A percentile compares a stretch with the other conserved stretches of the same genome.
phyloP scores from a whole-genome alignment of 495 filamentous ascomycete genomes.

The Xanthoparmelia taractica region DNA sequence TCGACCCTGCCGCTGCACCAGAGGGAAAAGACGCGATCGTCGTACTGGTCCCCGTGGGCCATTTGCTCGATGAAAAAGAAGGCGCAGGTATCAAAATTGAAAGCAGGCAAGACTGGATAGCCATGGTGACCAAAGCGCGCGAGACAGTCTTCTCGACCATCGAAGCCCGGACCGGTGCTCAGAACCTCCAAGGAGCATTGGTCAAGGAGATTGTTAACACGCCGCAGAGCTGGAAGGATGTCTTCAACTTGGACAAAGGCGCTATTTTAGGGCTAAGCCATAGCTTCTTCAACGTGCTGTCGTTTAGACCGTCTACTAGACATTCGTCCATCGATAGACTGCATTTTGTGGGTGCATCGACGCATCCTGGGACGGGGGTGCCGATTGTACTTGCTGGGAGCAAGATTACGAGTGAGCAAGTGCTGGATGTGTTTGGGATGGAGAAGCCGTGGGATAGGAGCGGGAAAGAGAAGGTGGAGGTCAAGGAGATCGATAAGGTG shows the following conservation, averaged over 20 bases:
- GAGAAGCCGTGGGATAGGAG: conserved; percentile 22
- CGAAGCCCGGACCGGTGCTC: conserved; percentile 43
- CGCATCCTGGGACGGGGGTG: conserved; percentile 66
- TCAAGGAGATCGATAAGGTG: conserved; percentile 24
- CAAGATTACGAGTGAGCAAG: conserved; percentile 52
- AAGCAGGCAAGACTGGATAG: conserved; percentile 48
- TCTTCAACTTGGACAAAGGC: conserved; percentile 63
- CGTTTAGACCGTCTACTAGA: conserved; percentile 53
- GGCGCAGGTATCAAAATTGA: conserved; percentile 29
- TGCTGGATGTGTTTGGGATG: conserved; percentile 34
- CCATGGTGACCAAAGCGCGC: conserved; percentile 45
- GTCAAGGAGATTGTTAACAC: conserved; percentile 55
- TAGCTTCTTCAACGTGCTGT: conserved; percentile 62
- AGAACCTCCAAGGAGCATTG: conserved; percentile 38
- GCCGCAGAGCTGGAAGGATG: conserved; percentile 50
- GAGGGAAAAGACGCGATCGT: conserved; percentile 52
- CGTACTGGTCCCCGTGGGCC: conserved; percentile 60
- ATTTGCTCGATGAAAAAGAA: conserved; percentile 38
- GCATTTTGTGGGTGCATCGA: conserved; percentile 63
- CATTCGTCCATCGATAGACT: conserved; percentile 41
- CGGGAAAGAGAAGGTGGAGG: conserved; percentile 8
- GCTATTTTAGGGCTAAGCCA: conserved; percentile 62
- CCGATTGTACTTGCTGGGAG: conserved; percentile 59
- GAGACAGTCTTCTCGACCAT: conserved; percentile 48
- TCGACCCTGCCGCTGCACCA: conserved; percentile 59